phyloP scores from a whole-genome alignment of 2,329 filamentous ascomycete species.

The Daldinia sp. region DNA sequence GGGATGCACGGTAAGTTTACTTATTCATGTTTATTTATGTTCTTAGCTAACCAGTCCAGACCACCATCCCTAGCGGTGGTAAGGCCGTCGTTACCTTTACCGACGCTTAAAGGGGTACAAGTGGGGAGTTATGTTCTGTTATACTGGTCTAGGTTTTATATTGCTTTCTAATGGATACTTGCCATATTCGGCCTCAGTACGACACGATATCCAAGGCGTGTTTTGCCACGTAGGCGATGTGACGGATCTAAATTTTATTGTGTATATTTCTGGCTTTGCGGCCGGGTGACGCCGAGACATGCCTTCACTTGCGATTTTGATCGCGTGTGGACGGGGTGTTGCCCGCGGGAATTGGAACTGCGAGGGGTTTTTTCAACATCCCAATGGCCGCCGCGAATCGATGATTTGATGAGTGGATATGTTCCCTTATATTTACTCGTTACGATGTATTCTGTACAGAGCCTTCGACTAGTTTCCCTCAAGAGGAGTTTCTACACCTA shows the following conservation, averaged over 20 bases:
- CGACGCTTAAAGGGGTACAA: conserved; percentile 34
- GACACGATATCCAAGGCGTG: conserved; percentile 37
- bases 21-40: background rate
- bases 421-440: conserved; percentile 5
- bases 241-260: conserved; percentile 49
- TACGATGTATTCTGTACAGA: conserved; percentile 5
- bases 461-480: conserved; percentile 15
- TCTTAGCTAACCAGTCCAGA: conserved; percentile 47
- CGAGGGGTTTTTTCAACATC: conserved; percentile 16
- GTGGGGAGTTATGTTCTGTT: conserved; percentile 35
- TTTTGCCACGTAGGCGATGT: conserved; percentile 37
- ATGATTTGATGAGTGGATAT: conserved; percentile 19
- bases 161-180: conserved; percentile 48
- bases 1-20: conserved; percentile 83
- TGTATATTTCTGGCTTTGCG: conserved; percentile 43
- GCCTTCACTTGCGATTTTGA: background rate
- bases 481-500: conserved; percentile 1
- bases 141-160: conserved; percentile 42
- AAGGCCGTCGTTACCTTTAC: conserved; percentile 57
- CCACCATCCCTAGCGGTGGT: conserved; percentile 52
- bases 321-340: background rate
- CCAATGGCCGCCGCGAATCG: conserved; percentile 9
- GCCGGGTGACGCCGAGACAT: conserved; percentile 12
- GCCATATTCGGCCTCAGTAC: conserved; percentile 41
- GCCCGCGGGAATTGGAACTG: conserved; percentile 10